phyloP scores from a whole-genome alignment of 2,329 filamentous ascomycete species.

The Elsinoe australis region DNA sequence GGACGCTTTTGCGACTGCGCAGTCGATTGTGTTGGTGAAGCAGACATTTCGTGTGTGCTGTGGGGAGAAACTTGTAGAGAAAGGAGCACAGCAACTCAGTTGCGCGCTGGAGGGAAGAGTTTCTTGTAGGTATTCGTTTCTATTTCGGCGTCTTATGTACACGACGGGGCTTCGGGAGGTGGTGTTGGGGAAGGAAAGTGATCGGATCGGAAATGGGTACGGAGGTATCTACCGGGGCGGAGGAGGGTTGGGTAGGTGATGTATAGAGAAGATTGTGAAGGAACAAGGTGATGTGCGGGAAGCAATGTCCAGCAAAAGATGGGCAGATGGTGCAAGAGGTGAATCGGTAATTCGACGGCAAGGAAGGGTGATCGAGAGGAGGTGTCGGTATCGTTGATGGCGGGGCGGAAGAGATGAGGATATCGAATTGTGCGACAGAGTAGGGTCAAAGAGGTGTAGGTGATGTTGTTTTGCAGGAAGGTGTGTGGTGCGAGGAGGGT shows the following conservation, averaged over 20 bases:
- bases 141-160: slow-evolving; percentile 16
- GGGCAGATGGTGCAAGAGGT: slow-evolving; percentile 7
- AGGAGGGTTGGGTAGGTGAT: slow-evolving; percentile 17
- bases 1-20: slow-evolving; percentile 68
- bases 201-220: slow-evolving; percentile 18
- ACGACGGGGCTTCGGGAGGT: slow-evolving; percentile 17
- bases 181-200: slow-evolving; percentile 17
- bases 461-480: slow-evolving; percentile 2
- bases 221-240: slow-evolving; percentile 16
- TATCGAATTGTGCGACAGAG: neutral
- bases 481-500: slow-evolving; percentile 4
- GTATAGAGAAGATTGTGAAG: slow-evolving; percentile 10
- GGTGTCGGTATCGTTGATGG: slow-evolving; percentile 9
- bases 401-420: neutral
- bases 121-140: neutral
- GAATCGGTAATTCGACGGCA: no score
- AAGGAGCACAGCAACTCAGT: neutral
- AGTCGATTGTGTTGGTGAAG: slow-evolving; percentile 18
- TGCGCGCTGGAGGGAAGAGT: slow-evolving; percentile 12
- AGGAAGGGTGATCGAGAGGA: neutral
- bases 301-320: slow-evolving; percentile 15
- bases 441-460: neutral
- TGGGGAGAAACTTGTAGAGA: neutral
- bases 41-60: slow-evolving; percentile 18
- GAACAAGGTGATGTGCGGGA: neutral